Conservation (phyloP, 2,329 filamentous ascomycete genomes). For the Monilinia polystroma region DNA sequence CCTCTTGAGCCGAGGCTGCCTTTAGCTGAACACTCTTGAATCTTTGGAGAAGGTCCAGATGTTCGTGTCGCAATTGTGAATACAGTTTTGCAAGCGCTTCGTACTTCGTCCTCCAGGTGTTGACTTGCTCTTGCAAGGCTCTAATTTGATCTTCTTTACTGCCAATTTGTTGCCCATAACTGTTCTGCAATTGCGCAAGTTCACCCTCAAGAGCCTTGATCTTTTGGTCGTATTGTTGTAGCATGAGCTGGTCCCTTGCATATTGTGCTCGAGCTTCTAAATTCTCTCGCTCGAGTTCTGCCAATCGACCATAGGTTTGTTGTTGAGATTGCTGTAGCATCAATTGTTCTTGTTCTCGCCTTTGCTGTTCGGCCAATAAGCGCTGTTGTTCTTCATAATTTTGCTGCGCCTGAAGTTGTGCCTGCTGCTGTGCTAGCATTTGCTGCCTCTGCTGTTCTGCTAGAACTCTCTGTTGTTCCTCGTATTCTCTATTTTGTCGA, state of each 20-base stretch:
- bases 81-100: constrained; percentile 96
- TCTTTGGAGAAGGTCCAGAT: constrained; percentile 90
- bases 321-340: constrained; percentile 85
- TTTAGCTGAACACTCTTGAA: constrained; percentile 96
- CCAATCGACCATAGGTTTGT: constrained; percentile 93
- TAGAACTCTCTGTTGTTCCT: constrained; percentile 85
- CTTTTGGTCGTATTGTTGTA: constrained; percentile 92
- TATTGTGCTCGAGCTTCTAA: constrained; percentile 92
- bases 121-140: constrained; percentile 92
- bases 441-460: constrained; percentile 84
- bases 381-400: constrained; percentile 98
- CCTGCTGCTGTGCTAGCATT: constrained; percentile 76
- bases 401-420: constrained; percentile 78
- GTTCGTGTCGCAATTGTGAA: constrained; percentile 91
- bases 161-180: constrained; percentile 77
- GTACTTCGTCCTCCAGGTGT: constrained; percentile 96
- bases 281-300: constrained; percentile 93
- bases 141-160: constrained; percentile 95
- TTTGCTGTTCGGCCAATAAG: constrained; percentile 81
- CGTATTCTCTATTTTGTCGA: constrained; percentile 90
- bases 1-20: constrained; percentile 94
- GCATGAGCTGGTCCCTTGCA: constrained; percentile 93
- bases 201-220: constrained; percentile 92
- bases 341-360: constrained; percentile 85
- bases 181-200: constrained; percentile 76